phyloP scores from a whole-genome alignment of 306 rosid genomes.

The Canavalia ensiformis region DNA sequence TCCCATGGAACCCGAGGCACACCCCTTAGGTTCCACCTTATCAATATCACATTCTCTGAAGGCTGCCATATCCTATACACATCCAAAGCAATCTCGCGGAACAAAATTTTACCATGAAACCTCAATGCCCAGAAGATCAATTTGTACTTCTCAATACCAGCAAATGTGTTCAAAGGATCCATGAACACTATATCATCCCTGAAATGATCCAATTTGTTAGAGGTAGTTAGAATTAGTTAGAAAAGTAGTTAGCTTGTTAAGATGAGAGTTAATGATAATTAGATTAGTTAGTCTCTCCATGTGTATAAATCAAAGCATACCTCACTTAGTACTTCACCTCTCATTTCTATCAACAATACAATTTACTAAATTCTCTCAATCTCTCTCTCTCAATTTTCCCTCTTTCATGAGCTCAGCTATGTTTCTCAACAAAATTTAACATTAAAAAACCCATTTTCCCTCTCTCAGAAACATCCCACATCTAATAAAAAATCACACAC shows the following conservation, averaged over 20 bases:
- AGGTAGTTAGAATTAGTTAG: no score
- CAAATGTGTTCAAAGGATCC: slow-evolving; percentile 85
- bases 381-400: no score
- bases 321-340: no score
- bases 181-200: slow-evolving; percentile 83
- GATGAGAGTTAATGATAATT: no score
- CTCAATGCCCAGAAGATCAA: slow-evolving; percentile 89
- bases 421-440: slow-evolving; percentile 13
- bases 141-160: slow-evolving; percentile 82
- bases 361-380: no score
- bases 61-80: slow-evolving; percentile 90
- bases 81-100: slow-evolving; percentile 78
- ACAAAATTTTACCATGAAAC: slow-evolving; percentile 77
- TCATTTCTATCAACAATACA: no score
- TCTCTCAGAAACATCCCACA: not conserved
- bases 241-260: no score
- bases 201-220: slow-evolving; percentile 42
- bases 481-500: not conserved
- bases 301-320: no score
- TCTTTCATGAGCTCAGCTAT: no score
- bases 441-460: not conserved
- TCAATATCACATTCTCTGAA: slow-evolving; percentile 77
- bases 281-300: no score
- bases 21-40: slow-evolving; percentile 86
- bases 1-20: slow-evolving; percentile 94